Percentiles rank a stretch among this genome's conserved stretches.
phyloP scores from a whole-genome alignment of 225 moss, liverwort and hornwort species.

The Lunularia cruciata region DNA sequence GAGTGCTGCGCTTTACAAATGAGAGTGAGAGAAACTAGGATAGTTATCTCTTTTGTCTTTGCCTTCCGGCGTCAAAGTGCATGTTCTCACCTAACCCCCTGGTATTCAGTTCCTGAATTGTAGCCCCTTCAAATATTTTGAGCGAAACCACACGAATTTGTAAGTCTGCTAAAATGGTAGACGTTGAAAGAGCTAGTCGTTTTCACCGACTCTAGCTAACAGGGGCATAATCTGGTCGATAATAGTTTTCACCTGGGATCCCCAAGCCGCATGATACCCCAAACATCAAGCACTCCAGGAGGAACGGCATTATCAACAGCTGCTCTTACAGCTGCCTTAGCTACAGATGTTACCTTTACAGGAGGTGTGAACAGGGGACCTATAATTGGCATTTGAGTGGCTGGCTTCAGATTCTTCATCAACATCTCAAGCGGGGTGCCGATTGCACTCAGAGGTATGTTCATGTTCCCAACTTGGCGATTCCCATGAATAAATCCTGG shows the following conservation, averaged over 20 bases:
- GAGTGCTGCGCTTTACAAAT: too few species aligned
- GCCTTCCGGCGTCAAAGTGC: too few species aligned
- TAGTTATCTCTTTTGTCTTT: too few species aligned
- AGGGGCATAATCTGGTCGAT: too few species aligned
- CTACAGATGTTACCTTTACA: slow-evolving; percentile 70
- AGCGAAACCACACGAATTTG: too few species aligned
- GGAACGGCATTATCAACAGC: slow-evolving; percentile 75
- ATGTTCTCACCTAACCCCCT: too few species aligned
- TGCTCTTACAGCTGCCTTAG: slow-evolving; percentile 70
- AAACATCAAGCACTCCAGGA: slow-evolving; percentile 82
- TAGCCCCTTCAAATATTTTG: too few species aligned
- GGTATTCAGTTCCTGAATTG: too few species aligned
- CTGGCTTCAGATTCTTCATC: slow-evolving; percentile 54
- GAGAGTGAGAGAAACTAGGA: too few species aligned
- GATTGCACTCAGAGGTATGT: slow-evolving; percentile 65
- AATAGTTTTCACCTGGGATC: slow-evolving; percentile 28
- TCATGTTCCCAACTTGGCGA: slow-evolving; percentile 69
- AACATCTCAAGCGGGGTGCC: slow-evolving; percentile 70
- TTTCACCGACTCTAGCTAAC: too few species aligned
- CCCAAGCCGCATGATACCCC: slow-evolving; percentile 72
- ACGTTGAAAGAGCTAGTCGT: too few species aligned
- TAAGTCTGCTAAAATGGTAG: too few species aligned
- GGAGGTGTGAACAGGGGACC: slow-evolving; percentile 77
- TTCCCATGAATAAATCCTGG: slow-evolving; percentile 86
- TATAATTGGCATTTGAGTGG: slow-evolving; percentile 56